These are phyloP conservation scores for Aspergillus affinis DNA, from an alignment of 495 filamentous ascomycete genomes.

Conservation along the genomic window DNA sequence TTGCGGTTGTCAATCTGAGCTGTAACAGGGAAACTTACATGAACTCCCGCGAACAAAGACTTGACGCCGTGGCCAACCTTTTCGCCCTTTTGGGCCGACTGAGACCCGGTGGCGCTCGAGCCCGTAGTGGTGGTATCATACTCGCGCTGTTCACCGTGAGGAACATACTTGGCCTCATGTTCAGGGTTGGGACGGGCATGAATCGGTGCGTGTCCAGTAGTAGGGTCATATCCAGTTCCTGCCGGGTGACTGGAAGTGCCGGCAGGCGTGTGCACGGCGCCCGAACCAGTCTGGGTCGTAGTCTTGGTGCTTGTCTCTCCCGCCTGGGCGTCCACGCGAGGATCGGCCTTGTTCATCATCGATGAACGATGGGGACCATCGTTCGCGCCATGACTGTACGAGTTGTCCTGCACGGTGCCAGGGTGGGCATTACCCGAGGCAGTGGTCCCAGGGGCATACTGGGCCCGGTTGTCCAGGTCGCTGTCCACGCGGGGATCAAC, in stretches of 20 bases:
- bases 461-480: slow-evolving; percentile 39
- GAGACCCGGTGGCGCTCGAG: slow-evolving; percentile 13
- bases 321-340: slow-evolving; percentile 42
- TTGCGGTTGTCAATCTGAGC: neutral
- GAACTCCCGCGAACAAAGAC: slow-evolving; percentile 32
- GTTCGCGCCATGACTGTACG: slow-evolving; percentile 21
- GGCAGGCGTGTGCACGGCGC: too few species aligned
- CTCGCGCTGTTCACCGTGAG: slow-evolving; percentile 10
- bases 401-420: slow-evolving; percentile 20
- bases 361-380: slow-evolving; percentile 47
- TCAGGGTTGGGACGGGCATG: neutral
- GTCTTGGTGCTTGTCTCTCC: slow-evolving; percentile 22
- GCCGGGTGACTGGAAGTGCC: neutral
- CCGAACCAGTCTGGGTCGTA: slow-evolving; percentile 17
- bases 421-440: slow-evolving; percentile 28
- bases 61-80: slow-evolving; percentile 21
- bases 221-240: neutral
- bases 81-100: slow-evolving; percentile 16
- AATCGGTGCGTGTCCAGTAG: too few species aligned
- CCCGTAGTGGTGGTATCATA: slow-evolving; percentile 17
- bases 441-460: slow-evolving; percentile 17
- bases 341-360: slow-evolving; percentile 49
- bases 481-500: slow-evolving; percentile 53
- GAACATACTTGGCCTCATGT: neutral
- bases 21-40: slow-evolving; percentile 30